Percentiles rank a stretch among this genome's conserved stretches.
These are phyloP conservation scores for Pholiota microspora DNA, from an alignment of 768 basidiomycete species.

Conservation along the genomic window DNA sequence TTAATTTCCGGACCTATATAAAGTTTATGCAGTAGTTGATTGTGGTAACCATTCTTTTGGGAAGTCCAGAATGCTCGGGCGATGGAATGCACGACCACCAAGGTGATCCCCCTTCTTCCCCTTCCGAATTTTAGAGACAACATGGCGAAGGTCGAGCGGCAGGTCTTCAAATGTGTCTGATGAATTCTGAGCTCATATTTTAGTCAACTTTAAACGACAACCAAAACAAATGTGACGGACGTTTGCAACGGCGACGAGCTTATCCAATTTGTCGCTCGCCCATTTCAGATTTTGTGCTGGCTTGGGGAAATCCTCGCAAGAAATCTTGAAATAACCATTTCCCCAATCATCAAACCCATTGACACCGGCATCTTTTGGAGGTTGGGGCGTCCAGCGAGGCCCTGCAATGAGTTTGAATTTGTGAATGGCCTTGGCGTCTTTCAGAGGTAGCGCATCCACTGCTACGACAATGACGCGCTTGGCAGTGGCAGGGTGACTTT, in stretches of 20 bases:
- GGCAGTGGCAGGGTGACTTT: slow-evolving; percentile 64
- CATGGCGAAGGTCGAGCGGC: slow-evolving; percentile 81
- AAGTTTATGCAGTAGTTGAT: slow-evolving; percentile 8
- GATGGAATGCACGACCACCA: slow-evolving; percentile 46
- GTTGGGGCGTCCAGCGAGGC: slow-evolving; percentile 76
- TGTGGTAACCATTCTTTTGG: slow-evolving; percentile 80
- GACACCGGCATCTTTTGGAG: slow-evolving; percentile 69
- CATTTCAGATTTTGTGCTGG: slow-evolving; percentile 91
- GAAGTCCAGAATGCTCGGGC: slow-evolving; percentile 76
- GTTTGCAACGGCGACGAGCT: slow-evolving; percentile 78
- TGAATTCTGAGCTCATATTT: slow-evolving; percentile 30
- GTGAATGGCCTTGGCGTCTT: slow-evolving; percentile 62
- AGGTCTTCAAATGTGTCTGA: slow-evolving; percentile 54
- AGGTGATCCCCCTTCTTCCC: slow-evolving; percentile 72
- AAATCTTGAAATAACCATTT: slow-evolving; percentile 87
- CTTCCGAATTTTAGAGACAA: slow-evolving; percentile 69
- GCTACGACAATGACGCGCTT: slow-evolving; percentile 78
- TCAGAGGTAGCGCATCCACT: slow-evolving; percentile 70
- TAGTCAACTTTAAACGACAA: slow-evolving; percentile 7
- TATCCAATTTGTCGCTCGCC: slow-evolving; percentile 84
- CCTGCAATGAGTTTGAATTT: slow-evolving; percentile 90
- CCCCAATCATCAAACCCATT: slow-evolving; percentile 44
- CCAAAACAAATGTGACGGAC: slow-evolving; percentile 45
- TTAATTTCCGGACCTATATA: slow-evolving; percentile 9
- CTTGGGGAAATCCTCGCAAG: slow-evolving; percentile 83